Conservation (phyloP, 495 filamentous ascomycete genomes). For the Diplogelasinospora grovesii region DNA sequence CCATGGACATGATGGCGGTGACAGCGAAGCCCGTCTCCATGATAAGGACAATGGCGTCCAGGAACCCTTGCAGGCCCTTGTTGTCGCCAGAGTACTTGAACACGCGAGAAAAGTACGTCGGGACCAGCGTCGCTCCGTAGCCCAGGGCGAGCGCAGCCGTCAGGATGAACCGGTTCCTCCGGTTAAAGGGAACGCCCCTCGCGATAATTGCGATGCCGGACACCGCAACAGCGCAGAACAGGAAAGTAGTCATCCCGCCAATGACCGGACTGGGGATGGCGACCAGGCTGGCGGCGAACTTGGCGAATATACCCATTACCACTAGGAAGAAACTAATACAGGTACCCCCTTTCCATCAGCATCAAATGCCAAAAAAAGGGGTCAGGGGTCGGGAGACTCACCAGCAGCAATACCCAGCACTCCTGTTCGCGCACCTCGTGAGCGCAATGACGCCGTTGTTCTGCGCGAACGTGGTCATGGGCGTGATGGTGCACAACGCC, state of each 20-base stretch:
- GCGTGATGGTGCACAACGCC: slow-evolving; percentile 75
- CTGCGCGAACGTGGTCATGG: slow-evolving; percentile 71
- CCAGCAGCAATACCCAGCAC: slow-evolving; percentile 67
- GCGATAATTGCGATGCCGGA: slow-evolving; percentile 82
- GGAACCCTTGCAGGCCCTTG: slow-evolving; percentile 64
- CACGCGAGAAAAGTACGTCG: slow-evolving; percentile 66
- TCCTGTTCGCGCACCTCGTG: slow-evolving; percentile 83
- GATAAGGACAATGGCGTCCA: slow-evolving; percentile 74
- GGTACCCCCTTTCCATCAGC: too few species aligned
- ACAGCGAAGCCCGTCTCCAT: slow-evolving; percentile 76
- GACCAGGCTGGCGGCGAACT: slow-evolving; percentile 84
- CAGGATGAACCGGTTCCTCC: slow-evolving; percentile 82
- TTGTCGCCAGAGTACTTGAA: slow-evolving; percentile 69
- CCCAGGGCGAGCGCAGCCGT: slow-evolving; percentile 72
- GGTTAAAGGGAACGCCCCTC: slow-evolving; percentile 65
- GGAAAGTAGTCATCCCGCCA: slow-evolving; percentile 90
- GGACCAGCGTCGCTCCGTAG: slow-evolving; percentile 75
- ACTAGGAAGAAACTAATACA: slow-evolving; percentile 77
- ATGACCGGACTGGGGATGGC: slow-evolving; percentile 75
- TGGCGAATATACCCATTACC: slow-evolving; percentile 84
- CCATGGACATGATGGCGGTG: slow-evolving; percentile 61
- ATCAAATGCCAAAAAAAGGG: background rate
- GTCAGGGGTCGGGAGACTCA: slow-evolving; percentile 11
- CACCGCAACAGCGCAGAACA: slow-evolving; percentile 78
- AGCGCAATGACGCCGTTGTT: slow-evolving; percentile 92